Percentiles rank a stretch among this genome's conserved stretches.
Conservation (phyloP, 148 eudicot genomes). For the Heliamphora exappendiculata region DNA sequence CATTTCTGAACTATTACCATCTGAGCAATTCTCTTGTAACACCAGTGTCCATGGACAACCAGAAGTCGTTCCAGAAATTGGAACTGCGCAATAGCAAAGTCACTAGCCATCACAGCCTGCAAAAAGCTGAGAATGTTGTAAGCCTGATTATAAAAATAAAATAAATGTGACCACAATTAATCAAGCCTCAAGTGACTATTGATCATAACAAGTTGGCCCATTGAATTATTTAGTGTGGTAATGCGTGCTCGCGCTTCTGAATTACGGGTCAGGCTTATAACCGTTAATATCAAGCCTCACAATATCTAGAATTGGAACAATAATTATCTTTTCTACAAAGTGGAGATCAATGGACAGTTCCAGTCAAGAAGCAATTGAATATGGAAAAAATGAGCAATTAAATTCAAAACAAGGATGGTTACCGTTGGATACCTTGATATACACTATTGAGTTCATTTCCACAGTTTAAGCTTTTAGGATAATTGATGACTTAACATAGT, state of each 20-base stretch:
- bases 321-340: background rate
- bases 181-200: background rate
- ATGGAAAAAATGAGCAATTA: background rate
- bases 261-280: background rate
- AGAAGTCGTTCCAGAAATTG: slow-evolving; percentile 84
- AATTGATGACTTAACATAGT: too few relatives aligned
- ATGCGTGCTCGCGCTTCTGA: background rate
- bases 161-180: background rate
- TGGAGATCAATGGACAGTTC: background rate
- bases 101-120: slow-evolving; percentile 99
- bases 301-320: background rate
- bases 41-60: slow-evolving; percentile 97
- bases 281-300: background rate
- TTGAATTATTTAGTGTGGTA: background rate
- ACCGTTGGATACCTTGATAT: too few relatives aligned
- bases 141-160: slow-evolving; percentile 14
- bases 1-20: slow-evolving; percentile 48
- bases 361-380: background rate
- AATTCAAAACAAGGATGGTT: background rate
- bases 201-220: background rate
- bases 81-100: slow-evolving; percentile 89
- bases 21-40: slow-evolving; percentile 92
- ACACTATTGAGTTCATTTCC: too few relatives aligned
- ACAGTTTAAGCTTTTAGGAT: too few relatives aligned
- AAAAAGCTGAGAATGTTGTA: slow-evolving; percentile 31